Evolutionary conservation across 2,329 filamentous ascomycete genomes (phyloP).

Genomic region (Paramyrothecium sp.): DNA sequence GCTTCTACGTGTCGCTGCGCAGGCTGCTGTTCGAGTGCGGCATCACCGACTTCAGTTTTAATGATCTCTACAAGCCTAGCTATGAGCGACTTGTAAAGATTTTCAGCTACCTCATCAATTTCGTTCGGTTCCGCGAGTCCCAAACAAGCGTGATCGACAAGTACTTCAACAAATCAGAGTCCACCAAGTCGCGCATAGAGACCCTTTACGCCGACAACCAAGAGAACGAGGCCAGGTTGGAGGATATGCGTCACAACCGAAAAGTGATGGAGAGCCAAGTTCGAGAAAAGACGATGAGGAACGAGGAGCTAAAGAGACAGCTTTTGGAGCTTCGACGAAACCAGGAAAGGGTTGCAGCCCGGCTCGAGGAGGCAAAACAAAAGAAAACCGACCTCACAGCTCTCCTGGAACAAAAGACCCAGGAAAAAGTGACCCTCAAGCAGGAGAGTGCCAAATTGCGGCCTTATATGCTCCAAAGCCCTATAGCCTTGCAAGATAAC

Average conservation of each 20-base stretch:
- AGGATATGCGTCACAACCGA: conserved; percentile 78
- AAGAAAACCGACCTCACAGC: conserved; percentile 76
- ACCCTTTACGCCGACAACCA: conserved; percentile 82
- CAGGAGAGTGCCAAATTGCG: conserved; percentile 87
- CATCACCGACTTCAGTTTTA: conserved; percentile 90
- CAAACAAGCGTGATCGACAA: conserved; percentile 88
- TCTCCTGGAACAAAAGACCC: conserved; percentile 69
- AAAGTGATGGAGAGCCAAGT: conserved; percentile 79
- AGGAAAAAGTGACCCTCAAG: conserved; percentile 66
- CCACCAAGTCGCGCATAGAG: conserved; percentile 84
- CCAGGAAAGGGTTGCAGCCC: conserved; percentile 79
- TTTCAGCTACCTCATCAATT: conserved; percentile 98
- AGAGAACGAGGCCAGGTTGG: conserved; percentile 75
- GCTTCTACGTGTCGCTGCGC: conserved; percentile 84
- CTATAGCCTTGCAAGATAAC: conserved; percentile 76
- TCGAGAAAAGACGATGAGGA: conserved; percentile 79
- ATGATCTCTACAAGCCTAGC: conserved; percentile 86
- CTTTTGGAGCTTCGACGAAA: conserved; percentile 77
- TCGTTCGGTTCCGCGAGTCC: conserved; percentile 92
- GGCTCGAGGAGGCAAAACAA: conserved; percentile 78
- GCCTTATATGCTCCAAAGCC: conserved; percentile 89
- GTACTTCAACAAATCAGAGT: conserved; percentile 88
- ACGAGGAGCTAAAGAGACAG: conserved; percentile 81
- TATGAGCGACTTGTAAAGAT: conserved; percentile 90
- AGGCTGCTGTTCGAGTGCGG: conserved; percentile 83